Conservation (phyloP, 2,329 filamentous ascomycete species). For the Neurospora sp. region DNA sequence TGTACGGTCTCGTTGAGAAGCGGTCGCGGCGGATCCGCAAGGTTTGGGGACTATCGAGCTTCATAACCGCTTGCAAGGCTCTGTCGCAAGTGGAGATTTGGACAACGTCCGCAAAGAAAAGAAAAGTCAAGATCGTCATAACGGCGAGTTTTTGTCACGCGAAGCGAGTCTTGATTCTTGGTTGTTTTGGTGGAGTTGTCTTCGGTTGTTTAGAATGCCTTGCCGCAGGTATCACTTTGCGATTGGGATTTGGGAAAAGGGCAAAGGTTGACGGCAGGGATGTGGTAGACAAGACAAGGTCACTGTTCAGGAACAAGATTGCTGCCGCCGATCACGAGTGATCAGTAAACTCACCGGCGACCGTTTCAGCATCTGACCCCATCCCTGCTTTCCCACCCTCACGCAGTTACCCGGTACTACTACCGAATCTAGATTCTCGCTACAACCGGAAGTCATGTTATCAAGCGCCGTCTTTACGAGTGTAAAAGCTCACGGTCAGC, state of each 20-base stretch:
- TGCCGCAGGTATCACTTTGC: not conserved
- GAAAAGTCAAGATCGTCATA: not conserved
- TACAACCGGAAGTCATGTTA: not conserved
- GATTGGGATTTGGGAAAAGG: not conserved
- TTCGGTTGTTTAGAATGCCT: not conserved
- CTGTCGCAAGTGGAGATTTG: not conserved
- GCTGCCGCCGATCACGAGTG: not conserved
- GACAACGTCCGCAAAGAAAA: not conserved
- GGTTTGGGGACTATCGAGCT: not conserved
- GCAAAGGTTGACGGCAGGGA: not conserved
- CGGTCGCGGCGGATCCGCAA: not conserved
- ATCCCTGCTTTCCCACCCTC: not conserved
- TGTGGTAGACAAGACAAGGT: not conserved
- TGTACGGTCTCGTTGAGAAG: not conserved
- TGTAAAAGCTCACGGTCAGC: not conserved
- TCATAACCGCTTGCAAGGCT: not conserved
- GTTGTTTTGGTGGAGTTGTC: not conserved
- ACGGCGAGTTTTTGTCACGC: not conserved
- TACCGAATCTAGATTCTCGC: not conserved
- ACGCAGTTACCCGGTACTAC: not conserved
- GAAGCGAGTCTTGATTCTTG: not conserved
- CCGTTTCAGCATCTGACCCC: not conserved
- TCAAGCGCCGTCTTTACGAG: not conserved
- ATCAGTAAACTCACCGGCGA: not conserved
- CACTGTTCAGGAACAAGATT: not conserved